Conservation (phyloP, 1,284 basidiomycete genomes). For the Trichosporon coremiiforme region DNA sequence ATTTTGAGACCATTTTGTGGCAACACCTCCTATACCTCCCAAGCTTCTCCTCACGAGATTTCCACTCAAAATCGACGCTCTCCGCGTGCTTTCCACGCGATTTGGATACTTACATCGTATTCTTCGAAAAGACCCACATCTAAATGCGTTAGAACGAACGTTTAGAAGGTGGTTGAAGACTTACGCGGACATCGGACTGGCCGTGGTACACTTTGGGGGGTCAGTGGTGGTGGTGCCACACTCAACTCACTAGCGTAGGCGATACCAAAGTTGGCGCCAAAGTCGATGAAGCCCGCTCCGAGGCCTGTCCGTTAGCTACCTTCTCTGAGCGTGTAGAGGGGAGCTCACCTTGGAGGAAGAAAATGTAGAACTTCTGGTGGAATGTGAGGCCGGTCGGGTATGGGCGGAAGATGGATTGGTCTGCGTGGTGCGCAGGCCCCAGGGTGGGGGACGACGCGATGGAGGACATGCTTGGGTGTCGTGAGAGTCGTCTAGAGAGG, state of each 20-base stretch:
- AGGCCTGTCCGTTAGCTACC: conserved; percentile 12
- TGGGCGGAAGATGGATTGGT: conserved; percentile 46
- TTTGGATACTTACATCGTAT: conserved; percentile 47
- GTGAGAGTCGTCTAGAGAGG: not conserved
- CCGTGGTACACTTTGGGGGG: conserved; percentile 46
- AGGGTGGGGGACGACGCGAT: conserved; percentile 25
- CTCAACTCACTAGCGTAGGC: conserved; percentile 50
- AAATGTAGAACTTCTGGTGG: conserved; percentile 52
- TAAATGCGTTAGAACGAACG: conserved; percentile 25
- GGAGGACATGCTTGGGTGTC: conserved; percentile 16
- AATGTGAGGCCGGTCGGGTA: conserved; percentile 51
- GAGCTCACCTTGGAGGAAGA: conserved; percentile 48
- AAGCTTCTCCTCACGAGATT: not conserved
- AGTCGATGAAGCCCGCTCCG: conserved; percentile 44
- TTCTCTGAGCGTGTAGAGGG: no score
- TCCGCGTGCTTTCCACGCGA: no score
- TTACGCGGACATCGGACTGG: conserved; percentile 34
- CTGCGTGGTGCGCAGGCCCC: not conserved
- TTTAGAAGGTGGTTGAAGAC: not conserved
- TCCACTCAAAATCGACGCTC: not conserved
- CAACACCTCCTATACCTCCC: not conserved
- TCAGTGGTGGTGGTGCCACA: conserved; percentile 15
- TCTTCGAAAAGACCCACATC: conserved; percentile 56
- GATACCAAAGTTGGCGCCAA: conserved; percentile 55
- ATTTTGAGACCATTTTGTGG: not conserved